Percentiles rank a stretch among this genome's conserved stretches.
phyloP scores from a whole-genome alignment of 306 rosid species.

The Crataegus laevigata region DNA sequence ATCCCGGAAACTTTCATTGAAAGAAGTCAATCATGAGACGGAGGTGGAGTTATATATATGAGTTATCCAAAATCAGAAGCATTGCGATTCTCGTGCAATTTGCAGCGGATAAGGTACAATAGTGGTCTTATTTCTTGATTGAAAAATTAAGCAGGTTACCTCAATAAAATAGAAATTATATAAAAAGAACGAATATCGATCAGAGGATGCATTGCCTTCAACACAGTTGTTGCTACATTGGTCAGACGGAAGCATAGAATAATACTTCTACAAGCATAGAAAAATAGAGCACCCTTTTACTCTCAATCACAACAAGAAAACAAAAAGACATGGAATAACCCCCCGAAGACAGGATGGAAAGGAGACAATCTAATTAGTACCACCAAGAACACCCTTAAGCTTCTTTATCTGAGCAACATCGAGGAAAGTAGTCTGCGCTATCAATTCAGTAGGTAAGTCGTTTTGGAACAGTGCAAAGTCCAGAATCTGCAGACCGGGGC shows the following conservation, averaged over 20 bases:
- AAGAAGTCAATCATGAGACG: no score
- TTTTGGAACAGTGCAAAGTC: constrained; percentile 60
- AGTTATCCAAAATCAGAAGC: no score
- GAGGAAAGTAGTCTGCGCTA: constrained; percentile 44
- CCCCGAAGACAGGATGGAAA: not conserved
- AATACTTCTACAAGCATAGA: not conserved
- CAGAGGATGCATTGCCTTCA: not conserved
- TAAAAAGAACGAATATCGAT: not conserved
- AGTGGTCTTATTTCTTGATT: not conserved
- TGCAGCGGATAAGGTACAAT: not conserved
- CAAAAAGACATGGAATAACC: not conserved
- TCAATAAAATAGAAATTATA: not conserved
- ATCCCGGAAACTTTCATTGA: no score
- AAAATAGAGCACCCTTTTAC: not conserved
- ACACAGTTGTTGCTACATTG: not conserved
- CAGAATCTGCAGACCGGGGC: constrained; percentile 64
- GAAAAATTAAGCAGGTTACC: not conserved
- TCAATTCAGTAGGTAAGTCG: constrained; percentile 47
- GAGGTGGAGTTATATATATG: no score
- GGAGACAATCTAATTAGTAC: constrained; percentile 29
- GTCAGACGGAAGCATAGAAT: not conserved
- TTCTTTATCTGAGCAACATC: constrained; percentile 47
- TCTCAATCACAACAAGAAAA: constrained; percentile 5
- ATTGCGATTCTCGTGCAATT: not conserved
- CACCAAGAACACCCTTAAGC: constrained; percentile 78